Conservation (phyloP, 148 eudicot genomes). For the Chenopodium quinoa region DNA sequence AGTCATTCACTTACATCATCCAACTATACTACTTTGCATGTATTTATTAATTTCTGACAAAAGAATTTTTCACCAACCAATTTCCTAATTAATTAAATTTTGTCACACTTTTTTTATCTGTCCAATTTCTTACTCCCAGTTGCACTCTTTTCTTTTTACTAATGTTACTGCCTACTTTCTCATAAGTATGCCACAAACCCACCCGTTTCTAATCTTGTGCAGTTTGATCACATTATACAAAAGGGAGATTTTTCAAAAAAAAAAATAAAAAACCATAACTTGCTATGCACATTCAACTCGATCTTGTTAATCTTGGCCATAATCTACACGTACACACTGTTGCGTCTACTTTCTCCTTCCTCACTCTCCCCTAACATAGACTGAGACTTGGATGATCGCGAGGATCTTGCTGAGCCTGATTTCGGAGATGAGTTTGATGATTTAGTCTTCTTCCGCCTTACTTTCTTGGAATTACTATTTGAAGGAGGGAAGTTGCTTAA, state of each 20-base stretch:
- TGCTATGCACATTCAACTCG: conserved; percentile 27
- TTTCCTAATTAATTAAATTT: conserved; percentile 23
- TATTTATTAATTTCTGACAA: conserved; percentile 15
- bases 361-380: conserved; percentile 30
- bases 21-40: neutral
- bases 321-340: conserved; percentile 25
- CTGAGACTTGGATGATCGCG: conserved; percentile 49
- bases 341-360: conserved; percentile 23
- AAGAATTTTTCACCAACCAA: conserved; percentile 27
- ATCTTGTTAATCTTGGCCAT: neutral
- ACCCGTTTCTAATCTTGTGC: neutral
- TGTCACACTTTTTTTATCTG: conserved; percentile 11
- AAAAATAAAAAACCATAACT: neutral
- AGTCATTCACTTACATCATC: conserved; percentile 17
- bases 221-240: conserved; percentile 12
- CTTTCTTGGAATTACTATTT: conserved; percentile 49
- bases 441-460: conserved; percentile 50
- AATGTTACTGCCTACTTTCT: conserved; percentile 16
- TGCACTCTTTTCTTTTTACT: neutral
- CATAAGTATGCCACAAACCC: conserved; percentile 10
- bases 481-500: conserved; percentile 39
- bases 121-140: conserved; percentile 1
- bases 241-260: neutral
- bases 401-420: conserved; percentile 41
- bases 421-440: conserved; percentile 50